These are phyloP conservation scores for Zangia roseola DNA, from an alignment of 768 basidiomycete species.

Conservation along the genomic window DNA sequence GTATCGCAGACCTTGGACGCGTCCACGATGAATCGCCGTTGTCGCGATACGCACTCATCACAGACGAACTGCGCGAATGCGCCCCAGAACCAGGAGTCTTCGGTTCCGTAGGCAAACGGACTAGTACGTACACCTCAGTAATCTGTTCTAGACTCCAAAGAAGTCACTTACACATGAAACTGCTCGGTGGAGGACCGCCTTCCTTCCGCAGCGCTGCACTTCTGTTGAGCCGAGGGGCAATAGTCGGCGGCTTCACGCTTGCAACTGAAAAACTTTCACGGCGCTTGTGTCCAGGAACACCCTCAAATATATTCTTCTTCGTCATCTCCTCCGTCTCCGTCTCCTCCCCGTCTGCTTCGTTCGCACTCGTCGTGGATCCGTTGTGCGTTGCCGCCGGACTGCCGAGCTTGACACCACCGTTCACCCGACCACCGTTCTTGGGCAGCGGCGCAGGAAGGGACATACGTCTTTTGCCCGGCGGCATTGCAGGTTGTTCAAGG, in stretches of 20 bases:
- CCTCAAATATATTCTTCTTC: constrained; percentile 60
- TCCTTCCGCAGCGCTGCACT: constrained; percentile 47
- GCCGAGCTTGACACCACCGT: constrained; percentile 3
- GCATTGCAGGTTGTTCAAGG: constrained; percentile 38
- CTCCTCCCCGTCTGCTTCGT: constrained; percentile 30
- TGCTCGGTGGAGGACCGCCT: constrained; percentile 53
- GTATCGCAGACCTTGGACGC: constrained; percentile 19
- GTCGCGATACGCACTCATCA: constrained; percentile 29
- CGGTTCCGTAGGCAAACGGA: constrained; percentile 43
- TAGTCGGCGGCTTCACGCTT: constrained; percentile 42
- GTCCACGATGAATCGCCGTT: constrained; percentile 9
- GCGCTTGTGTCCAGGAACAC: constrained; percentile 84
- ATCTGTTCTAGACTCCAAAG: background rate
- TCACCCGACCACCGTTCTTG: constrained; percentile 7
- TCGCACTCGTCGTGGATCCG: constrained; percentile 16
- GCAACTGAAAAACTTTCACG: constrained; percentile 72
- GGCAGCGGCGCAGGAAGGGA: constrained; percentile 26
- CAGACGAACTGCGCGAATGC: constrained; percentile 44
- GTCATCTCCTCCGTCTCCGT: constrained; percentile 25
- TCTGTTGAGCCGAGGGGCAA: constrained; percentile 44
- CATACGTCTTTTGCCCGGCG: constrained; percentile 39
- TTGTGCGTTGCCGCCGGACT: constrained; percentile 13
- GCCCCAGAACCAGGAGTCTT: constrained; percentile 40
- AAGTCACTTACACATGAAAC: constrained; percentile 64
- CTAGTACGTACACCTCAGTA: constrained; percentile 30